phyloP scores from a whole-genome alignment of 2,329 filamentous ascomycete species.

The Gliomastix tumulicola region DNA sequence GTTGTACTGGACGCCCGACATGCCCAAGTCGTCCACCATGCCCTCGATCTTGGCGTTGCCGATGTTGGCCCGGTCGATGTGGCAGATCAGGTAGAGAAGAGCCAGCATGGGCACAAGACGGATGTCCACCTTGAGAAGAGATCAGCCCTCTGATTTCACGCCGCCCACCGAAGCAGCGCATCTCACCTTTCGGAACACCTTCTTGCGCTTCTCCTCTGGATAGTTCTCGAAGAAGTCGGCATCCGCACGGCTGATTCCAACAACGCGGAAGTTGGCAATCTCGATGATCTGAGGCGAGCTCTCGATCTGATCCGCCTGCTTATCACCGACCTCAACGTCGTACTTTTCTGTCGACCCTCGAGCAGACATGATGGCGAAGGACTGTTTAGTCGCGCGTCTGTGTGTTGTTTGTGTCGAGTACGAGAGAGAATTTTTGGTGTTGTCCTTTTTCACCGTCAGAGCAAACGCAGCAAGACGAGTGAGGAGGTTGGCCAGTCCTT shows the following conservation, averaged over 20 bases:
- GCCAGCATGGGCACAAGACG: conserved; percentile 41
- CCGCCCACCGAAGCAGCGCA: too few species aligned
- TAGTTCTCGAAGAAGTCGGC: conserved; percentile 19
- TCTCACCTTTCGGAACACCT: conserved; percentile 12
- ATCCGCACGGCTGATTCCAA: conserved; percentile 16
- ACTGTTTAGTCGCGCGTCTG: too few species aligned
- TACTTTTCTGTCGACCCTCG: too few species aligned
- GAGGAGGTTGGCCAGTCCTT: too few species aligned
- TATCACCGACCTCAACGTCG: too few species aligned
- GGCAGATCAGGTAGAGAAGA: conserved; percentile 44
- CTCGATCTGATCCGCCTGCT: too few species aligned
- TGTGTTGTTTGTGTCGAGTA: too few species aligned
- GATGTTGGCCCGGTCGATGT: conserved; percentile 43
- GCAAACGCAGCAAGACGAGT: too few species aligned
- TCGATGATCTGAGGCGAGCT: not conserved
- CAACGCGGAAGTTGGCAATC: conserved; percentile 14
- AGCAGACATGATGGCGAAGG: too few species aligned
- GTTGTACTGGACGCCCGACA: conserved; percentile 41
- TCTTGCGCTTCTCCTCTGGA: conserved; percentile 13
- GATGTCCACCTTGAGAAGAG: conserved; percentile 4
- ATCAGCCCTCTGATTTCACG: too few species aligned
- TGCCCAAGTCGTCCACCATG: conserved; percentile 23
- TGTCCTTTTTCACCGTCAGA: too few species aligned
- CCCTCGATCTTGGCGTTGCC: conserved; percentile 41
- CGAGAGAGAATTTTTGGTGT: too few species aligned